Evolutionary conservation across 371 early-diverging fungal genomes (phyloP), one percentile per base, ranked within the genome.

Genomic region (Batrachochytrium dendrobatidis): DNA sequence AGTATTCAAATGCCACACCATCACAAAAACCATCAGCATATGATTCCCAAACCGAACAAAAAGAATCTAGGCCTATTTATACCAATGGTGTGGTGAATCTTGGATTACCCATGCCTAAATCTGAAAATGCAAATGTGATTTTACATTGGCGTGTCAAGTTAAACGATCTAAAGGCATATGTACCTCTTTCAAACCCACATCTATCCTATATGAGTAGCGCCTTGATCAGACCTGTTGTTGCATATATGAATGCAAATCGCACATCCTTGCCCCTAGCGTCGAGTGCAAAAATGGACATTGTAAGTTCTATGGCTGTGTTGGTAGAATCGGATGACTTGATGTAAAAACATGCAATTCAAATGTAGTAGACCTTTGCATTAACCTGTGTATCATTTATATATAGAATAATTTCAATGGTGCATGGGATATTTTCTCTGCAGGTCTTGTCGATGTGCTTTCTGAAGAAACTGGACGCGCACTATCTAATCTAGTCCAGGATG

Each of bases 181-280:
- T 95, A 0, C 98, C 98, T 2, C 71, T 93, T 0, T 66, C 75
- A 18, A 81, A 84, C 17, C 69, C 70, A 32, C 60, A 72, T 43
- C 65, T 92, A 22, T 80, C 83, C 7, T 91, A 90, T 60, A 68
- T 95, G 39, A 64, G 62, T 45, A 87, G 80, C 58, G 92, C 95
- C 4, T 77, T 94, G 67, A 83, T 94, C 12, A 79, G 95, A 1
- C 96, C 98, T 0, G 81, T 95, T n/a, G 90, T 95, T 0, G 95
- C 87, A 2, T 98, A 88, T 64, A 88, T 98, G 81, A 94, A 95
- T 65, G 83, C 87, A 15, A 89, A 94, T 71, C 83, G 89, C 32
- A 90, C 91, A 0, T 80, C 82, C 43, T 86, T 91, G 3, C 89
- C 92, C 1, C 83, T 95, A 66, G 79, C 84, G 24, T 87, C 87